Conservation (phyloP, 768 basidiomycete species). For the Leccinum subgranulosum region DNA sequence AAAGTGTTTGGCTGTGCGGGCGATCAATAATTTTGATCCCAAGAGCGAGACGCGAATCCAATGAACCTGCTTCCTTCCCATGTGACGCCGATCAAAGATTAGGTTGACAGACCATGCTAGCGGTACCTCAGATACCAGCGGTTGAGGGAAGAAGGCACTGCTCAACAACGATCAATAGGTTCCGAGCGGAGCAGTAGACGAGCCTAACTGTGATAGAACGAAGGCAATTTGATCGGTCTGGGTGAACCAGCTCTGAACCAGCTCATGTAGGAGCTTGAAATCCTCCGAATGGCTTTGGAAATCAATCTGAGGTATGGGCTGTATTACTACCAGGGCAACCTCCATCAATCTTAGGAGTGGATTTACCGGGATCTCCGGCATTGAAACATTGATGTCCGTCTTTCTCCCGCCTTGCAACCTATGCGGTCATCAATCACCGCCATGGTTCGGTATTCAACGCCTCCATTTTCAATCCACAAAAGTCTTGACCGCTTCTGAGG, state of each 20-base stretch:
- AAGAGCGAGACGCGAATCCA: neutral
- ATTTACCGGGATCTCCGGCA: neutral
- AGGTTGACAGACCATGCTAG: neutral
- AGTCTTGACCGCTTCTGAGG: too few relatives aligned
- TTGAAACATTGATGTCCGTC: neutral
- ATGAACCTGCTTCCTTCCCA: neutral
- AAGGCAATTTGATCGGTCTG: neutral
- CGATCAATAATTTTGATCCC: neutral
- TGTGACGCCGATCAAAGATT: slow-evolving; percentile 9
- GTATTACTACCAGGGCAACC: too few relatives aligned
- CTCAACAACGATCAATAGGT: neutral
- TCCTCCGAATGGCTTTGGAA: neutral
- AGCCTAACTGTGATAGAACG: neutral
- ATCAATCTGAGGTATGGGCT: neutral
- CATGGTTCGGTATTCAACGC: neutral
- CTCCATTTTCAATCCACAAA: too few relatives aligned
- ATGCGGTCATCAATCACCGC: neutral
- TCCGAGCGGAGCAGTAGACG: slow-evolving; percentile 2
- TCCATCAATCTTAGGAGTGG: neutral
- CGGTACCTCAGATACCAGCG: slow-evolving; percentile 1
- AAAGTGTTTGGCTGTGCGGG: neutral
- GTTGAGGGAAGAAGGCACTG: neutral
- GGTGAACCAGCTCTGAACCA: neutral
- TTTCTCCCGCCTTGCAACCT: neutral
- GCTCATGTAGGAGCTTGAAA: neutral